These are phyloP conservation scores for Paramecium sexaurelia DNA, from an alignment of 73 alveolate genomes.

Conservation along the genomic window DNA sequence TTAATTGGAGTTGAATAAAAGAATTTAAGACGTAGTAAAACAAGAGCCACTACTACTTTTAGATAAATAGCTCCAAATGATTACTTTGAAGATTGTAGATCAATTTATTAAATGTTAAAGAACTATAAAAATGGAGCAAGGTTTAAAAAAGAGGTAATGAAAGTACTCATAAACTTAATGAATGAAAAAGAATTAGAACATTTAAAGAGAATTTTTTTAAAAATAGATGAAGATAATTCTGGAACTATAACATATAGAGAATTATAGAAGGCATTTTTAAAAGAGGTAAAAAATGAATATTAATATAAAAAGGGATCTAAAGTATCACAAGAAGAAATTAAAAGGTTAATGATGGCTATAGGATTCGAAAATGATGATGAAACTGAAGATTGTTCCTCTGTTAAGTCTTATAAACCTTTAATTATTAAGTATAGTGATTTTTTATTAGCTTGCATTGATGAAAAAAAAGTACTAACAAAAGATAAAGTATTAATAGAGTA, in stretches of 20 bases:
- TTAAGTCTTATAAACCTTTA: not conserved
- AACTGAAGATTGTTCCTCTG: not conserved
- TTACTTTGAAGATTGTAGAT: conserved; percentile 73
- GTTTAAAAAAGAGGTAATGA: conserved; percentile 78
- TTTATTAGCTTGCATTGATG: conserved; percentile 76
- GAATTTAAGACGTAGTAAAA: no score
- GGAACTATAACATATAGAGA: conserved; percentile 87
- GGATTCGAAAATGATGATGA: not conserved
- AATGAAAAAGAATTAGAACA: conserved; percentile 86
- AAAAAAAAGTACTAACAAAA: conserved; percentile 68
- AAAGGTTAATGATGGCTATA: not conserved
- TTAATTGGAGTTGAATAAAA: no score
- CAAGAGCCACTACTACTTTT: no score
- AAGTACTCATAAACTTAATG: conserved; percentile 69
- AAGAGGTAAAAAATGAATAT: conserved; percentile 22
- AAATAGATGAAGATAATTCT: conserved; percentile 87
- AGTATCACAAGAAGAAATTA: conserved; percentile 32
- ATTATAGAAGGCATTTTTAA: conserved; percentile 78
- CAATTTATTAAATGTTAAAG: conserved; percentile 50
- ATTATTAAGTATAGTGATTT: conserved; percentile 75
- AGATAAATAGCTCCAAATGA: not conserved
- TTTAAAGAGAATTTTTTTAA: conserved; percentile 82
- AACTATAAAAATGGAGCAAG: conserved; percentile 68
- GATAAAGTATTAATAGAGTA: conserved; percentile 62
- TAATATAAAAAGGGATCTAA: conserved; percentile 78